Evolutionary conservation across 192 early-diverging fungal genomes (phyloP).

Genomic region (Rhizoclosmatium globosum): DNA sequence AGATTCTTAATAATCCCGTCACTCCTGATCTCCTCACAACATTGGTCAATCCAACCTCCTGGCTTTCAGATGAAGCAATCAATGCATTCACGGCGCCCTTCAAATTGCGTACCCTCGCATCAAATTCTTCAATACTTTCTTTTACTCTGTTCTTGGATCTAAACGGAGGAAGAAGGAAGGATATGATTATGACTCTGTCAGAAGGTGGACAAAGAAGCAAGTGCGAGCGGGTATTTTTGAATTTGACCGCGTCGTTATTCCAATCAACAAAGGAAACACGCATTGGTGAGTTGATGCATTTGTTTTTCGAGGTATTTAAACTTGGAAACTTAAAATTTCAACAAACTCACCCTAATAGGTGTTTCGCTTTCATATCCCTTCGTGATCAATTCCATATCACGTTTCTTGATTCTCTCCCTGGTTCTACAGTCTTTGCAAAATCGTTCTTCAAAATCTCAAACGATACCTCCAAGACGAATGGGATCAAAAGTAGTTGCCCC

Average conservation of each 20-base stretch:
- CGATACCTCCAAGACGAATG: slow-evolving; percentile 38
- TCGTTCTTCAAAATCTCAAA: background rate
- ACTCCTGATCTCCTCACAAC: slow-evolving; percentile 3
- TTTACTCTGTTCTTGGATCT: slow-evolving; percentile 34
- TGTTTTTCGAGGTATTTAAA: background rate
- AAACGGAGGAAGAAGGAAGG: background rate
- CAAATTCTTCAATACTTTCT: slow-evolving; percentile 45
- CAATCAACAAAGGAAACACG: slow-evolving; percentile 44
- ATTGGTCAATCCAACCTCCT: slow-evolving; percentile 20
- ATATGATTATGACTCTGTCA: slow-evolving; percentile 35
- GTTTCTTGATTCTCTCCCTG: slow-evolving; percentile 38
- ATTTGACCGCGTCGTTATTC: slow-evolving; percentile 37
- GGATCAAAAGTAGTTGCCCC: slow-evolving; percentile 28
- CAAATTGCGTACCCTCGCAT: slow-evolving; percentile 12
- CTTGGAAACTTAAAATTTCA: background rate
- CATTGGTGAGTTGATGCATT: slow-evolving; percentile 43
- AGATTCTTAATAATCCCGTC: slow-evolving; percentile 40
- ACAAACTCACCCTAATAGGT: slow-evolving; percentile 24
- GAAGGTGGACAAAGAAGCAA: slow-evolving; percentile 40
- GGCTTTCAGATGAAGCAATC: slow-evolving; percentile 45
- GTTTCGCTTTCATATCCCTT: slow-evolving; percentile 31
- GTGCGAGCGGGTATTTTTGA: slow-evolving; percentile 29
- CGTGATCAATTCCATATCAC: background rate
- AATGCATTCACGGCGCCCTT: slow-evolving; percentile 42
- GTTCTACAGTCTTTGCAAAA: slow-evolving; percentile 9